These are phyloP conservation scores for Pyrenophora seminiperda DNA, from an alignment of 2,329 filamentous ascomycete species.

Conservation along the genomic window DNA sequence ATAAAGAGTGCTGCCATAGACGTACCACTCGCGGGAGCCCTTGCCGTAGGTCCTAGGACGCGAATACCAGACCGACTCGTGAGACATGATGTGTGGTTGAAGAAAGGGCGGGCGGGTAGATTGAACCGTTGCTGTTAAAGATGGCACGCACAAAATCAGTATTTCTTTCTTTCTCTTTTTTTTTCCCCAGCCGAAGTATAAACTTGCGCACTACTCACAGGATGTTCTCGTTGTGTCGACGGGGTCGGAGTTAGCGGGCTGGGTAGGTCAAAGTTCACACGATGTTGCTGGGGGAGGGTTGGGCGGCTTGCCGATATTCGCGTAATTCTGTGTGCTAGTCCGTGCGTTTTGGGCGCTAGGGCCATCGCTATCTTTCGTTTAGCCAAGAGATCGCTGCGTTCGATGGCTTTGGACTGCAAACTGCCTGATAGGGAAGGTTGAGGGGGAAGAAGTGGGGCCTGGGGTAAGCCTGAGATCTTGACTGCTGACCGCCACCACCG, in stretches of 20 bases:
- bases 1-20: slow-evolving; percentile 30
- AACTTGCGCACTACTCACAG: slow-evolving; percentile 9
- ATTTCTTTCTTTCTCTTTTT: neutral
- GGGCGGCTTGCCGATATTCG: slow-evolving; percentile 8
- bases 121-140: slow-evolving; percentile 5
- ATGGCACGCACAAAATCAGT: slow-evolving; percentile 6
- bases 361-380: slow-evolving; percentile 3
- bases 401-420: neutral
- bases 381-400: slow-evolving; percentile 12
- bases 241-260: slow-evolving; percentile 12
- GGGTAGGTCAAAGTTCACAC: slow-evolving; percentile 14
- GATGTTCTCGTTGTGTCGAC: slow-evolving; percentile 12
- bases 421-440: slow-evolving; percentile 3
- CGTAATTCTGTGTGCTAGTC: slow-evolving; percentile 16
- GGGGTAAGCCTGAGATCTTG: neutral
- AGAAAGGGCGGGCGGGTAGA: slow-evolving; percentile 19
- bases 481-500: neutral
- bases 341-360: slow-evolving; percentile 7
- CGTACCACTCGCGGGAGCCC: slow-evolving; percentile 91
- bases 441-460: neutral
- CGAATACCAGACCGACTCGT: slow-evolving; percentile 99
- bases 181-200: neutral
- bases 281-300: neutral
- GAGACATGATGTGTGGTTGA: slow-evolving; percentile 69
- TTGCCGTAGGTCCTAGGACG: slow-evolving; percentile 97